phyloP scores from a whole-genome alignment of 2,329 filamentous ascomycete species.

The Venturiaceae sp. region DNA sequence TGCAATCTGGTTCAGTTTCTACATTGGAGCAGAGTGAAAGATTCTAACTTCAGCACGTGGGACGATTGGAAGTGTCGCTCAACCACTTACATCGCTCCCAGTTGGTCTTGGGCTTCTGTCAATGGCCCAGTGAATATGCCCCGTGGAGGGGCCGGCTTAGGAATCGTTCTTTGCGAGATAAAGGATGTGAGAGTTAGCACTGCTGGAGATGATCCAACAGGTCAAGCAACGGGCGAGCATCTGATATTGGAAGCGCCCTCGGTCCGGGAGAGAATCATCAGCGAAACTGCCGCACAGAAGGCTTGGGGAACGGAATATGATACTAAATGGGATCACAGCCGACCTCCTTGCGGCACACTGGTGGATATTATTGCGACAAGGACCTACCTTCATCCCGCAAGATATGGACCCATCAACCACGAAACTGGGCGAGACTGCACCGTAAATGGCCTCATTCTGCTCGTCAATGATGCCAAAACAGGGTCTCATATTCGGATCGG shows the following conservation, averaged over 20 bases:
- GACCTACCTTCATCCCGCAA: neutral
- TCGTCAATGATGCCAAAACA: neutral
- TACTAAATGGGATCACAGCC: neutral
- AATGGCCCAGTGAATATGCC: neutral
- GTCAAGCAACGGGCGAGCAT: neutral
- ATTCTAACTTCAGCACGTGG: neutral
- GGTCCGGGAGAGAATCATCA: neutral
- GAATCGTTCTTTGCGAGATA: slow-evolving; percentile 7
- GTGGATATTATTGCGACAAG: neutral
- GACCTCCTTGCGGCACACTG: neutral
- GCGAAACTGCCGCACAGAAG: too few relatives aligned
- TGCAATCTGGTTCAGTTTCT: neutral
- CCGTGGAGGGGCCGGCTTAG: too few relatives aligned
- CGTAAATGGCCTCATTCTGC: neutral
- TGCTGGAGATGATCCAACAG: neutral
- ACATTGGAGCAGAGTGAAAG: neutral
- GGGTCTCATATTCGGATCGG: neutral
- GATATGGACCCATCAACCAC: too few relatives aligned
- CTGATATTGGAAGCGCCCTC: neutral
- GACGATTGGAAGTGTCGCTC: neutral
- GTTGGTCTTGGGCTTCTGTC: neutral
- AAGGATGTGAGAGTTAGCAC: neutral
- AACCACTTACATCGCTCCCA: neutral
- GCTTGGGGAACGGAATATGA: too few relatives aligned
- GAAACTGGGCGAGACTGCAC: too few relatives aligned